Evolutionary conservation across 495 filamentous ascomycete genomes (phyloP).

Genomic region (Neurospora tetrasperma): DNA sequence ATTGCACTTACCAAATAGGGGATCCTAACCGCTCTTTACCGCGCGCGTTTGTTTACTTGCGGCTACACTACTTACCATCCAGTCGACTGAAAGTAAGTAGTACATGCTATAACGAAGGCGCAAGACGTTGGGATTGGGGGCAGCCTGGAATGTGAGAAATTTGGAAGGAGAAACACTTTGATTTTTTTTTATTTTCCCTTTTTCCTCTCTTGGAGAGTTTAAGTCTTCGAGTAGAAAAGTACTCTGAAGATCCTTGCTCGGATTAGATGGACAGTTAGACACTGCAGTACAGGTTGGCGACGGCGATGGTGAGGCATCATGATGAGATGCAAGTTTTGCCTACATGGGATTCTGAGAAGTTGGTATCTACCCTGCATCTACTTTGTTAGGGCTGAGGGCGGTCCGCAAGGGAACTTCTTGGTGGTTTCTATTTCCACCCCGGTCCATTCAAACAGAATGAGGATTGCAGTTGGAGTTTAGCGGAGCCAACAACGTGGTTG

Average conservation of each 20-base stretch:
- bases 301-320: neutral
- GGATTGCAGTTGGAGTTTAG: neutral
- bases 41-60: neutral
- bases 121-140: too few species aligned
- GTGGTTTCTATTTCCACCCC: too few species aligned
- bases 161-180: too few species aligned
- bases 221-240: too few species aligned
- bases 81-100: too few species aligned
- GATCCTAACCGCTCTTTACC: neutral
- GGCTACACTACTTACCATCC: too few species aligned
- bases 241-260: neutral
- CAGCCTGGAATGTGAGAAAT: too few species aligned
- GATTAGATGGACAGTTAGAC: neutral
- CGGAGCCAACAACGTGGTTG: neutral
- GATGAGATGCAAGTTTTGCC: too few species aligned
- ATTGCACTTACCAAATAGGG: neutral
- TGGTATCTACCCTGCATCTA: neutral
- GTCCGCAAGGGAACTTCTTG: neutral
- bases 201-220: too few species aligned
- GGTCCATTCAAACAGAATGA: neutral
- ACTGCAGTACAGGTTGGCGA: neutral
- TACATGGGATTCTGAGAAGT: neutral
- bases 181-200: too few species aligned
- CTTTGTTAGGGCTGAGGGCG: neutral
- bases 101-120: too few species aligned